Percentiles rank a stretch among this genome's conserved stretches.
phyloP scores from a whole-genome alignment of 164 flowering plant species.

The Aristolochia contorta region DNA sequence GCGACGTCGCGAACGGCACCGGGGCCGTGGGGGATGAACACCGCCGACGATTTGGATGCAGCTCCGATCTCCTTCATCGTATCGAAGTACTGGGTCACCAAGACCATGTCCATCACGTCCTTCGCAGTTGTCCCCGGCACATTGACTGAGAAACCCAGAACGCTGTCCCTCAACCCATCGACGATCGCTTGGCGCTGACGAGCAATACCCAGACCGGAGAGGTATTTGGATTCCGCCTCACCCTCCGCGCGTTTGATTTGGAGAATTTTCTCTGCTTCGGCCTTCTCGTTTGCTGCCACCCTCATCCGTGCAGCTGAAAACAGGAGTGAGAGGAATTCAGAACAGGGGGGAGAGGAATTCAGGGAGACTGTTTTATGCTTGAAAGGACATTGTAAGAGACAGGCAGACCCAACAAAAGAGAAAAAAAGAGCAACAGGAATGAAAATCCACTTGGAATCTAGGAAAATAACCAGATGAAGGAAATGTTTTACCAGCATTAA shows the following conservation, averaged over 20 bases:
- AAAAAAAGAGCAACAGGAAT: too few species aligned
- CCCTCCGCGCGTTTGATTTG: slow-evolving; percentile 55
- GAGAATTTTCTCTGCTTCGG: slow-evolving; percentile 50
- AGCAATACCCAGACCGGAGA: slow-evolving; percentile 47
- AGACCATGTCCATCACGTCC: slow-evolving; percentile 86
- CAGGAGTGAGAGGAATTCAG: background rate
- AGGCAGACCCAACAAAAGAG: too few species aligned
- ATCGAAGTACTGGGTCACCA: slow-evolving; percentile 79
- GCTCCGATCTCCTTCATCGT: slow-evolving; percentile 87
- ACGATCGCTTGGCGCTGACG: slow-evolving; percentile 77
- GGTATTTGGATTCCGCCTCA: slow-evolving; percentile 50
- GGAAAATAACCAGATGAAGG: too few species aligned
- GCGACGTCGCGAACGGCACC: slow-evolving; percentile 74
- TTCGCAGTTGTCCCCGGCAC: slow-evolving; percentile 75
- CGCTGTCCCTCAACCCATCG: slow-evolving; percentile 82
- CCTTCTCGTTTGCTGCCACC: slow-evolving; percentile 48
- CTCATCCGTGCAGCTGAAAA: slow-evolving; percentile 59
- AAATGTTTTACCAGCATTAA: slow-evolving; percentile 58
- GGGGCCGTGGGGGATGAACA: slow-evolving; percentile 87
- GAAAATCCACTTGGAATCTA: too few species aligned
- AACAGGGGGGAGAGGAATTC: background rate
- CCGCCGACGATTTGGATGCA: slow-evolving; percentile 63
- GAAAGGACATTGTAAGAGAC: too few species aligned
- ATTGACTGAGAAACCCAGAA: slow-evolving; percentile 61
- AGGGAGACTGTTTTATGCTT: too few species aligned